Conservation (phyloP, 139 green algal genomes). For the Tetratostichococcus sp. region DNA sequence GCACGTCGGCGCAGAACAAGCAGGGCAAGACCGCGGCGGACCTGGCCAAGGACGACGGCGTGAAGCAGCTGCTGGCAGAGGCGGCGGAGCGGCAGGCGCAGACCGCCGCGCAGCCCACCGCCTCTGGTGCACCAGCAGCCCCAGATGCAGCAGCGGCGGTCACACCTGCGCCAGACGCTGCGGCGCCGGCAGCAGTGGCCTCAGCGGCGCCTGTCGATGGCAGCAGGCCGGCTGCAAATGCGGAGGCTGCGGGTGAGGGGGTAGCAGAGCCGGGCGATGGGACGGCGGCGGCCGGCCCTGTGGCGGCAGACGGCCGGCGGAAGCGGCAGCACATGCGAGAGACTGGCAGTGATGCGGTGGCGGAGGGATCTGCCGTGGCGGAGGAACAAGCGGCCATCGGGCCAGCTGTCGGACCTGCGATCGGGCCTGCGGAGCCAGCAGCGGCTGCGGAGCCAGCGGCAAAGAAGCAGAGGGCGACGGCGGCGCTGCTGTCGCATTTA, state of each 20-base stretch:
- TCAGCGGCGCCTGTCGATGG: too few relatives aligned
- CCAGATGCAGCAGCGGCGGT: too few relatives aligned
- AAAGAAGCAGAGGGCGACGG: constrained; percentile 4
- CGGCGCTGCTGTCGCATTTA: constrained; percentile 1
- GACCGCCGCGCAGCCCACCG: too few relatives aligned
- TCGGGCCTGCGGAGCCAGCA: background rate
- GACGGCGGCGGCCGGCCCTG: too few relatives aligned
- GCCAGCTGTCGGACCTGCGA: background rate
- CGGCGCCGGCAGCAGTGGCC: too few relatives aligned
- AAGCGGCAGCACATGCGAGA: background rate
- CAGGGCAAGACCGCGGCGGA: constrained; percentile 43
- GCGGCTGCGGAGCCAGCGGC: background rate
- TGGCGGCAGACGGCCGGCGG: too few relatives aligned
- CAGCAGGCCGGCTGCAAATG: too few relatives aligned
- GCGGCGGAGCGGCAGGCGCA: too few relatives aligned
- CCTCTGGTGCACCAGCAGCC: too few relatives aligned
- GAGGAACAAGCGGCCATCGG: background rate
- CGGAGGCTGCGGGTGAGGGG: too few relatives aligned
- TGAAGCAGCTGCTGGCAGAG: constrained; percentile 16
- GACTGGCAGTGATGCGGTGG: background rate
- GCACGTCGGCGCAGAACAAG: constrained; percentile 41
- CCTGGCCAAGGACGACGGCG: constrained; percentile 28
- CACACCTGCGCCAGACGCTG: too few relatives aligned
- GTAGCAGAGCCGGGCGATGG: background rate
- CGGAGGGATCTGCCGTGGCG: too few relatives aligned